phyloP scores from a whole-genome alignment of 225 moss, liverwort and hornwort genomes.

The Lunularia cruciata region DNA sequence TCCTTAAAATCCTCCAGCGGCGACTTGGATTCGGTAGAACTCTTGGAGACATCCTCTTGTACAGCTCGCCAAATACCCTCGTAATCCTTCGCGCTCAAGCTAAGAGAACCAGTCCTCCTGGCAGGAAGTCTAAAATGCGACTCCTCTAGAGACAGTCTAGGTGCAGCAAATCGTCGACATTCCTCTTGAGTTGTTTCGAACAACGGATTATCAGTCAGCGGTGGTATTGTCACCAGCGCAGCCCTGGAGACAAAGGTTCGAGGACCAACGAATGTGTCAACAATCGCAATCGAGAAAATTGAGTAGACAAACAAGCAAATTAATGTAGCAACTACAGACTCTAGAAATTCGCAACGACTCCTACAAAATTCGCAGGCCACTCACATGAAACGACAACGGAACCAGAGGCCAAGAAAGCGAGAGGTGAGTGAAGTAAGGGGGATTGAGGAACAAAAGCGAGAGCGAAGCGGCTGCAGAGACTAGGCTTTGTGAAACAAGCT shows the following conservation, averaged over 20 bases:
- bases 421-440: no score
- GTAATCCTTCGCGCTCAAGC: slow-evolving; percentile 43
- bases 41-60: slow-evolving; percentile 37
- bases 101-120: slow-evolving; percentile 31
- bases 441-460: no score
- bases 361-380: neutral
- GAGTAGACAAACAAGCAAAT: no score
- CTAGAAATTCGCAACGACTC: no score
- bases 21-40: slow-evolving; percentile 25
- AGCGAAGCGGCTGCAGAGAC: neutral
- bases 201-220: slow-evolving; percentile 43
- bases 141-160: slow-evolving; percentile 36
- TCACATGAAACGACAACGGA: slow-evolving; percentile 15
- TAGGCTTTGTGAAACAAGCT: neutral
- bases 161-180: slow-evolving; percentile 12
- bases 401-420: neutral
- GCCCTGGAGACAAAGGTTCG: slow-evolving; percentile 16
- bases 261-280: no score
- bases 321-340: no score
- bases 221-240: slow-evolving; percentile 25
- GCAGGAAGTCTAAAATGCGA: slow-evolving; percentile 13
- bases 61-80: slow-evolving; percentile 46
- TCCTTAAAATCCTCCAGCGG: slow-evolving; percentile 45
- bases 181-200: slow-evolving; percentile 24
- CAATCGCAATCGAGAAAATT: no score